phyloP scores from a whole-genome alignment of 768 basidiomycete species.

The Cystobasidium ongulense region DNA sequence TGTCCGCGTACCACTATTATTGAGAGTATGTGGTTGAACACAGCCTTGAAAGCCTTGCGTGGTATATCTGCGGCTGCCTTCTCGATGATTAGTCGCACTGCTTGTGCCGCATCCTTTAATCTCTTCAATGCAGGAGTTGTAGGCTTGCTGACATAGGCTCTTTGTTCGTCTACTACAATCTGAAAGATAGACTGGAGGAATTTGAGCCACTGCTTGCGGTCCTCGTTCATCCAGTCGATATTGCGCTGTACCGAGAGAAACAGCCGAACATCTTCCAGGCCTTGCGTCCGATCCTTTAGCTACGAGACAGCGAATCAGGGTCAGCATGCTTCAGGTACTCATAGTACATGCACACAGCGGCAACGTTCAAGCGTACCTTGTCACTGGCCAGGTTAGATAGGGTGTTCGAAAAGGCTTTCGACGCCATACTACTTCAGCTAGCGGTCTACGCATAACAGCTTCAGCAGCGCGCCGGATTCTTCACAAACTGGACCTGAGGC shows the following conservation, averaged over 20 bases:
- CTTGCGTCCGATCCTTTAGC: conserved; percentile 27
- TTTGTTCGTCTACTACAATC: conserved; percentile 59
- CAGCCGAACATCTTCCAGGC: conserved; percentile 27
- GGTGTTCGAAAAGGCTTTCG: conserved; percentile 10
- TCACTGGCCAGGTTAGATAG: conserved; percentile 8
- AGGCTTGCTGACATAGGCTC: conserved; percentile 48
- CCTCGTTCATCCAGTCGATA: conserved; percentile 23
- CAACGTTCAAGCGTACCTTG: neutral
- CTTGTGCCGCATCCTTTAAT: conserved; percentile 59
- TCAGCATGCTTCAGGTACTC: neutral
- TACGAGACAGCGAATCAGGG: neutral
- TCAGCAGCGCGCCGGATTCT: neutral
- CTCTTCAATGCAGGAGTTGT: conserved; percentile 50
- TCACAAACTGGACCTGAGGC: neutral
- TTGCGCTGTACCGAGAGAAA: conserved; percentile 25
- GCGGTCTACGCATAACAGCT: neutral
- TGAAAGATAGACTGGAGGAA: conserved; percentile 59
- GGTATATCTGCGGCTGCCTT: conserved; percentile 55
- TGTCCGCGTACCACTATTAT: conserved; percentile 54
- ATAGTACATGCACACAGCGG: neutral
- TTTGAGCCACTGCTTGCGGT: conserved; percentile 48
- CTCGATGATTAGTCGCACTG: conserved; percentile 67
- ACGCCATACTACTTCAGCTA: neutral
- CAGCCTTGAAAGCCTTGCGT: conserved; percentile 52
- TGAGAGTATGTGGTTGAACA: conserved; percentile 59